Evolutionary conservation across 768 basidiomycete species (phyloP).

Genomic region (Naganishia vaughanmartiniae): DNA sequence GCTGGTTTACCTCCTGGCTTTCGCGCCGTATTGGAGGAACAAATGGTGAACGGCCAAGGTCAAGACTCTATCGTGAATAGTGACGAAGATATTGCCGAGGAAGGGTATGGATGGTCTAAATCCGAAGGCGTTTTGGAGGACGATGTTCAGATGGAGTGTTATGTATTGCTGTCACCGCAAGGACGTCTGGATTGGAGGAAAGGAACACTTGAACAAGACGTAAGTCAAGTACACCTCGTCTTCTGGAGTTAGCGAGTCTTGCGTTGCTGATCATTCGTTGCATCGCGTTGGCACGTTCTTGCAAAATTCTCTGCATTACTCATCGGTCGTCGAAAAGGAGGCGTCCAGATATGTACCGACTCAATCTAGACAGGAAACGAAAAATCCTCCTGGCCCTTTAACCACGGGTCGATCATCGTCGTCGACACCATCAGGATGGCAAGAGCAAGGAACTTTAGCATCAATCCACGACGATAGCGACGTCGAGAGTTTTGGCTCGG

Average conservation of each 20-base stretch:
- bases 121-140: not conserved
- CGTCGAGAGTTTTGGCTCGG: not conserved
- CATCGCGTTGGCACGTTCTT: not conserved
- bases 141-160: not conserved
- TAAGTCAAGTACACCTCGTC: not conserved
- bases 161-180: not conserved
- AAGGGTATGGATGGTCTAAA: not conserved
- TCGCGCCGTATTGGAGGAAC: not conserved
- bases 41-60: not conserved
- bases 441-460: constrained; percentile 3
- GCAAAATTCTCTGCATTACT: not conserved
- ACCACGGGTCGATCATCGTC: not conserved
- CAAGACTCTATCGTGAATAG: not conserved
- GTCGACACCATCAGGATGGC: not conserved
- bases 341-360: not conserved
- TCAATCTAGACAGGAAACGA: not conserved
- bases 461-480: not conserved
- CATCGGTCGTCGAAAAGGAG: not conserved
- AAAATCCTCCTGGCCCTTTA: not conserved
- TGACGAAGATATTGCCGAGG: not conserved
- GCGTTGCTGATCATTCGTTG: no score
- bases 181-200: not conserved
- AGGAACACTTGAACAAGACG: not conserved
- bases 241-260: not conserved
- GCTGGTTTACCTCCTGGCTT: constrained; percentile 1